These are phyloP conservation scores for Phoma sp. DNA, from an alignment of 2,329 filamentous ascomycete genomes.

Conservation along the genomic window DNA sequence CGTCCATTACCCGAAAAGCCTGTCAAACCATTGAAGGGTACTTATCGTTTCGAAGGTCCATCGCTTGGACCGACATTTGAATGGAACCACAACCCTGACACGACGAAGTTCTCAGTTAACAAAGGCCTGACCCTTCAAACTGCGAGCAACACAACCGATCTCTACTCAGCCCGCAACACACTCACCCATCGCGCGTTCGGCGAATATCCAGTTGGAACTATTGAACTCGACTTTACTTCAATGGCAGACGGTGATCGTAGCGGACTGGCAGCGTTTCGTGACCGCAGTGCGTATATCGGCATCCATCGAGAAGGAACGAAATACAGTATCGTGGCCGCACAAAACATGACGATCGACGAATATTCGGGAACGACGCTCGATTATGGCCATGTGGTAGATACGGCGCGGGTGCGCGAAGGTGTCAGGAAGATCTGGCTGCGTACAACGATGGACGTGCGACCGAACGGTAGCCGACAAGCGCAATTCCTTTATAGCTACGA, in stretches of 20 bases:
- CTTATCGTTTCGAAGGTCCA: constrained; percentile 54
- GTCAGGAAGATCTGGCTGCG: constrained; percentile 31
- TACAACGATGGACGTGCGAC: constrained; percentile 29
- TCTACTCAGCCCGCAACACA: constrained; percentile 50
- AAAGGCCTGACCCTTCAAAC: constrained; percentile 55
- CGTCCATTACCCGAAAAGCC: constrained; percentile 21
- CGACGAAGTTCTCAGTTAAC: constrained; percentile 51
- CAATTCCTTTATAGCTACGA: constrained; percentile 32
- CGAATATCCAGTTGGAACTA: constrained; percentile 51
- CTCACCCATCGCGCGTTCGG: constrained; percentile 47
- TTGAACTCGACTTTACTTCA: constrained; percentile 54
- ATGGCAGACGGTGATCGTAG: constrained; percentile 61
- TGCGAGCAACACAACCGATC: constrained; percentile 58
- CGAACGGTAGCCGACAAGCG: constrained; percentile 28
- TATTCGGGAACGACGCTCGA: constrained; percentile 22
- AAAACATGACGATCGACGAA: constrained; percentile 49
- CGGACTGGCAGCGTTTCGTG: constrained; percentile 60
- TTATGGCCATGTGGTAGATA: constrained; percentile 16
- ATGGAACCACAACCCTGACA: constrained; percentile 67
- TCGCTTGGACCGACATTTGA: constrained; percentile 57
- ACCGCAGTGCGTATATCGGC: constrained; percentile 59
- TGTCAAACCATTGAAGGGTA: constrained; percentile 40
- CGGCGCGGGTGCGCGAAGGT: constrained; percentile 11
- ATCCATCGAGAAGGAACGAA: constrained; percentile 48
- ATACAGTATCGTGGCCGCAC: constrained; percentile 29